Conservation (phyloP, 1,284 basidiomycete species). For the Cryptococcus sp. region DNA sequence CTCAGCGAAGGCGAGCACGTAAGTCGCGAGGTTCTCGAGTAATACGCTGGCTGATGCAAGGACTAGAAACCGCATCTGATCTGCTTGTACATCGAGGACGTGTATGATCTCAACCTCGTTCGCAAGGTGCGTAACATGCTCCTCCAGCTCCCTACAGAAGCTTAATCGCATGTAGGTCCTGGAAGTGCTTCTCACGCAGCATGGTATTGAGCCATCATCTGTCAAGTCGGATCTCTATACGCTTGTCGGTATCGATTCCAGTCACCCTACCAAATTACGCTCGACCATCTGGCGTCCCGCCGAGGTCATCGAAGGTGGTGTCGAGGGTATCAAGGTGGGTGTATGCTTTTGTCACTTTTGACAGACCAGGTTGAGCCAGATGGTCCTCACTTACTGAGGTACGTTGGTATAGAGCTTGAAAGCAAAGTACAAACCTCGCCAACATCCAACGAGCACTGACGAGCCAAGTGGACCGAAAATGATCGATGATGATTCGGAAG, state of each 20-base stretch:
- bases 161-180: conserved; percentile 20
- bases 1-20: conserved; percentile 6
- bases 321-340: conserved; percentile 26
- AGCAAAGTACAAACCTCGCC: conserved; percentile 15
- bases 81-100: conserved; percentile 35
- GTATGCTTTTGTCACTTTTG: no score
- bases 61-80: conserved; percentile 24
- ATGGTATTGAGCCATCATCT: conserved; percentile 36
- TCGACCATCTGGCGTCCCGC: conserved; percentile 37
- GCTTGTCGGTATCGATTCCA: conserved; percentile 47
- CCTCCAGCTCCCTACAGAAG: neutral
- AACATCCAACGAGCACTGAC: neutral
- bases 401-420: conserved; percentile 16
- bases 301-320: conserved; percentile 32
- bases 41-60: neutral
- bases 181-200: conserved; percentile 25
- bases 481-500: conserved; percentile 9
- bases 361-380: neutral
- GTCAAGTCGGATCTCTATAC: conserved; percentile 50
- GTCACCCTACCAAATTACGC: conserved; percentile 44
- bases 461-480: conserved; percentile 7
- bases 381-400: neutral
- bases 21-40: neutral
- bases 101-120: conserved; percentile 29
- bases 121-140: conserved; percentile 20